Evolutionary conservation across 139 green algal species (phyloP).

Genomic region (Spirogloea muscicola): DNA sequence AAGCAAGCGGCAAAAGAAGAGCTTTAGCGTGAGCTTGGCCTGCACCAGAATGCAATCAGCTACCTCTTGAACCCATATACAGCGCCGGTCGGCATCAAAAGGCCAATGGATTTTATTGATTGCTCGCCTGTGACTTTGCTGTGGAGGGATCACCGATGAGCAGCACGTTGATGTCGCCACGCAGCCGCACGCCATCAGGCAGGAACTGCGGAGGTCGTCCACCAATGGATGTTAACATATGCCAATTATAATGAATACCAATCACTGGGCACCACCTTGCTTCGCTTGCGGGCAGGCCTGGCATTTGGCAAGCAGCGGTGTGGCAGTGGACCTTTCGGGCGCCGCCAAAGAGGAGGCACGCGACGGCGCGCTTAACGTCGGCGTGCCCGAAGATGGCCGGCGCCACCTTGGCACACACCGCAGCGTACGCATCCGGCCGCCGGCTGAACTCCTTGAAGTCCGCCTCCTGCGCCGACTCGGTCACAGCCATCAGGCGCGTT

Average conservation of each 20-base stretch:
- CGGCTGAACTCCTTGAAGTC: constrained; percentile 84
- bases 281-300: too few species aligned
- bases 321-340: constrained; percentile 44
- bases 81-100: too few species aligned
- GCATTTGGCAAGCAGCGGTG: too few species aligned
- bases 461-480: constrained; percentile 50
- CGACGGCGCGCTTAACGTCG: constrained; percentile 94
- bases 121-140: constrained; percentile 53
- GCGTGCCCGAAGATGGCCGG: constrained; percentile 92
- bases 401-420: constrained; percentile 72
- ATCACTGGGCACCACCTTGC: too few species aligned
- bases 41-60: too few species aligned
- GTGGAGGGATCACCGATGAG: constrained; percentile 95
- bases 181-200: constrained; percentile 58
- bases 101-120: too few species aligned
- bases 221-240: too few species aligned
- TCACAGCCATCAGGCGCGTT: not conserved
- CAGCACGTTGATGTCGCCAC: constrained; percentile 98
- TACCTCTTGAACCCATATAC: too few species aligned
- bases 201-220: too few species aligned
- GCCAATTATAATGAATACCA: too few species aligned
- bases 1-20: too few species aligned
- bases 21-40: constrained; percentile 57
- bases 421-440: constrained; percentile 64
- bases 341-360: constrained; percentile 93